These are phyloP conservation scores for Lathyrus oleraceus DNA, from an alignment of 306 rosid species.

Conservation along the genomic window DNA sequence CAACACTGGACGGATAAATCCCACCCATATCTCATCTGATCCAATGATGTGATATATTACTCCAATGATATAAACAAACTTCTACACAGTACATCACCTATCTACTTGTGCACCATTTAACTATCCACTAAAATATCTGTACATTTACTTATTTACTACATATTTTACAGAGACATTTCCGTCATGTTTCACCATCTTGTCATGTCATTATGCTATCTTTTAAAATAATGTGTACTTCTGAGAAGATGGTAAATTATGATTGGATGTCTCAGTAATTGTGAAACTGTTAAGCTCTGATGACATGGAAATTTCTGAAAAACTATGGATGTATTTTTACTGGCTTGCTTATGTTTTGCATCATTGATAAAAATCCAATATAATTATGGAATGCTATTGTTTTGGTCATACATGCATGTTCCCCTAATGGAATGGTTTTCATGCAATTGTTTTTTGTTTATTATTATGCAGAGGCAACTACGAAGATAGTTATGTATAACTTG, in stretches of 20 bases:
- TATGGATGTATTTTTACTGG: constrained; percentile 8
- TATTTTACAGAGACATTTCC: not conserved
- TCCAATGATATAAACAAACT: too few species aligned
- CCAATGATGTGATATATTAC: too few species aligned
- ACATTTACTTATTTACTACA: not conserved
- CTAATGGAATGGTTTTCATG: too few species aligned
- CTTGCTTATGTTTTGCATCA: not conserved
- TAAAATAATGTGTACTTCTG: not conserved
- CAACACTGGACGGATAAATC: too few species aligned
- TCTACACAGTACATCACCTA: too few species aligned
- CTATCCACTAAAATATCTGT: not conserved
- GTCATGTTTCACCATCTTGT: not conserved
- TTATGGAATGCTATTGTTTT: not conserved
- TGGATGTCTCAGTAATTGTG: not conserved
- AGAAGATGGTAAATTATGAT: not conserved
- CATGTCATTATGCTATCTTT: not conserved
- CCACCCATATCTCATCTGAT: too few species aligned
- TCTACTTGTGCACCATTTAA: too few species aligned
- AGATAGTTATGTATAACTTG: constrained; percentile 37
- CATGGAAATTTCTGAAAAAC: constrained; percentile 15
- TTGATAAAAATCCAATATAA: not conserved
- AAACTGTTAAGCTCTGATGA: not conserved
- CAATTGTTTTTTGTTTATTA: constrained; percentile 18
- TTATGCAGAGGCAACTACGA: constrained; percentile 69
- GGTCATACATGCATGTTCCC: not conserved